Base-by-base conservation (phyloP, 495 filamentous ascomycete species). In the Aspergillus steynii region DNA sequence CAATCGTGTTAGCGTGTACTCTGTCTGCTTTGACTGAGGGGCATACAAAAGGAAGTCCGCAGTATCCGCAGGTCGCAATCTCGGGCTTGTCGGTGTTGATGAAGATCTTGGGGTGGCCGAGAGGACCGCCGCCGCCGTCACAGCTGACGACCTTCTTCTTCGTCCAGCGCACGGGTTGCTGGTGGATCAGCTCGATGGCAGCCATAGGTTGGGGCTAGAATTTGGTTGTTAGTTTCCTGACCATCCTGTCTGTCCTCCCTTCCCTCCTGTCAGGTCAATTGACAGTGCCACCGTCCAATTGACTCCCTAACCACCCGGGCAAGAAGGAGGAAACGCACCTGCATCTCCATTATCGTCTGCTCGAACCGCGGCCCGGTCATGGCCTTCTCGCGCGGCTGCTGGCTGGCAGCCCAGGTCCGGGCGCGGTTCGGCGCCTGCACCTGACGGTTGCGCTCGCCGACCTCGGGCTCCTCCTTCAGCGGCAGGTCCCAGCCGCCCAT, bases 61-160 rank as follows among this genome's bases (percentile, higher is more conserved):
- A 99, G 79, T 99, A 99, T 61, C 81, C 86, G 81, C 95, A 99
- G 69, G 82, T 82, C 69, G 82, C 85, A 71, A 99, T 96, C 80
- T 97, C 86, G 59, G 95, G 89, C 83, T 97, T 97, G 79, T 99
- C 95, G 65, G 90, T 88, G 76, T 99, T 99, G 83, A 99, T 99
- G 75, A 90, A 99, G 74, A 99, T 89, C 70, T 84, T 83, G 46
- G 95, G 95, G 76, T 99, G 95, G 29, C 95, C 95, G 42, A 90
- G 79, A 55, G 94, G 89, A 25, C 95, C 96, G 61, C 95, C 95
- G 56, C 96, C 95, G 58, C 95, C 95, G 71, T 98, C 93, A 71
- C 95, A 99, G 57, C 85, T 86, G 50, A 96, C 94, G 42, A 90
- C 72, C 53, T 85, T 80, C 62, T 90, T 84, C 74, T 96, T 88